phyloP scores from a whole-genome alignment of 139 green algal genomes.

The Chlorella sorokiniana region DNA sequence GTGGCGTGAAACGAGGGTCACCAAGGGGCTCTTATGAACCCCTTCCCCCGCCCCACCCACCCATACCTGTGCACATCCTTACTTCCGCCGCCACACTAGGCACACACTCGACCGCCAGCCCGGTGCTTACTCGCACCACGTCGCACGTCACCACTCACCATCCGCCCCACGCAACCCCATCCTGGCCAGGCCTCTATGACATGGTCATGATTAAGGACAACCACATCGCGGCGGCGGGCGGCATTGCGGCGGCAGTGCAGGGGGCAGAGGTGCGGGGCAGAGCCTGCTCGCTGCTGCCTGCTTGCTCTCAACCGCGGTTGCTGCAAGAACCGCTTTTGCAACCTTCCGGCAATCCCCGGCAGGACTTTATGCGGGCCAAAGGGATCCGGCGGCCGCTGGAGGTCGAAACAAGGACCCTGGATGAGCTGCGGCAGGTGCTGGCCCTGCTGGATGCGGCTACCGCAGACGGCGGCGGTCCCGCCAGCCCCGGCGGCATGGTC shows the following conservation, averaged over 20 bases:
- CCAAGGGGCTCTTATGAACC: too few relatives aligned
- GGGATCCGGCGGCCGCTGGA: conserved; percentile 68
- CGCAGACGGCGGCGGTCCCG: conserved; percentile 14
- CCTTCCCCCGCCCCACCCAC: too few relatives aligned
- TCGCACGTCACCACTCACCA: too few relatives aligned
- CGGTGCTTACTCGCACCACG: neutral
- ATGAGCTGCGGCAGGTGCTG: conserved; percentile 78
- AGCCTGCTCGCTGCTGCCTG: neutral
- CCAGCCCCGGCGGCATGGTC: conserved; percentile 40
- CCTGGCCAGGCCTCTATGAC: conserved; percentile 81
- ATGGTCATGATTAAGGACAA: conserved; percentile 99
- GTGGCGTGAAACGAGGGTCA: too few relatives aligned
- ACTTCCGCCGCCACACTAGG: too few relatives aligned
- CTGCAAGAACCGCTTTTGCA: neutral
- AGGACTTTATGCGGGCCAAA: conserved; percentile 61
- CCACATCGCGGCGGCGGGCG: conserved; percentile 95
- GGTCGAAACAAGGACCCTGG: conserved; percentile 92
- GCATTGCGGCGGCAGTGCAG: conserved; percentile 72
- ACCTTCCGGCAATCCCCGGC: neutral
- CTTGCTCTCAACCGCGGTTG: neutral
- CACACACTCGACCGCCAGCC: too few relatives aligned
- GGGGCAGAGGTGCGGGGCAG: conserved; percentile 47
- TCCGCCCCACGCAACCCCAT: too few relatives aligned
- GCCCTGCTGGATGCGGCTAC: conserved; percentile 40
- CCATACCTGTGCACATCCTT: too few relatives aligned